A percentile compares a stretch with the other conserved stretches of the same genome.
Conservation (phyloP, 1,284 basidiomycete genomes). For the Clitocybe nebularis region DNA sequence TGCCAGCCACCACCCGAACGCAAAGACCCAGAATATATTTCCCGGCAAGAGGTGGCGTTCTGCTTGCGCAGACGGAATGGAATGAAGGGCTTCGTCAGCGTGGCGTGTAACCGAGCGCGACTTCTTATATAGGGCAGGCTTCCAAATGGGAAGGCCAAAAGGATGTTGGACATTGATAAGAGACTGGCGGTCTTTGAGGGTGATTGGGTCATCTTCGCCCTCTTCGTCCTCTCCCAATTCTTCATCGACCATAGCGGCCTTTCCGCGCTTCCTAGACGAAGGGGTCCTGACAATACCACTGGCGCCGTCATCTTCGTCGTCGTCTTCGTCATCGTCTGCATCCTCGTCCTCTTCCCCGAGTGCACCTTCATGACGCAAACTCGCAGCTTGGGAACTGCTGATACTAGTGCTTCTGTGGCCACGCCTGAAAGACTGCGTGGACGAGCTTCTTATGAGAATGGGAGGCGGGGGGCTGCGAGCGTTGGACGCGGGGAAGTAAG, state of each 20-base stretch:
- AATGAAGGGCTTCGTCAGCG: slow-evolving; percentile 92
- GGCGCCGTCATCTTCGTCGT: slow-evolving; percentile 36
- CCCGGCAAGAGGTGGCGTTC: slow-evolving; percentile 89
- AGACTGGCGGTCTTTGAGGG: slow-evolving; percentile 94
- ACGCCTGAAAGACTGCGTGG: slow-evolving; percentile 43
- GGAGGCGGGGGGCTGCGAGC: slow-evolving; percentile 37
- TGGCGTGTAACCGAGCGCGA: slow-evolving; percentile 93
- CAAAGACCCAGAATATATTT: slow-evolving; percentile 87
- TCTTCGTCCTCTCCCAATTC: slow-evolving; percentile 35
- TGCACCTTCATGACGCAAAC: slow-evolving; percentile 42
- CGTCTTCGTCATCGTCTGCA: slow-evolving; percentile 41
- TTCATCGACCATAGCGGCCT: slow-evolving; percentile 24
- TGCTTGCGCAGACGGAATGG: slow-evolving; percentile 86
- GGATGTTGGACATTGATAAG: slow-evolving; percentile 99
- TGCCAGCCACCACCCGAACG: slow-evolving; percentile 93
- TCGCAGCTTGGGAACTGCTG: slow-evolving; percentile 45
- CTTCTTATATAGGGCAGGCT: slow-evolving; percentile 98
- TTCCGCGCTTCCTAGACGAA: slow-evolving; percentile 26
- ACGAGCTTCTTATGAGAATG: slow-evolving; percentile 43
- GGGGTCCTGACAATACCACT: slow-evolving; percentile 25
- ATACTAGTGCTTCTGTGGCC: slow-evolving; percentile 57
- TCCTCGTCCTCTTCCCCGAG: slow-evolving; percentile 47
- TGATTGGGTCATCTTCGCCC: slow-evolving; percentile 84
- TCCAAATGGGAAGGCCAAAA: slow-evolving; percentile 99
- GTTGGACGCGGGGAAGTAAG: slow-evolving; percentile 47